Conservation (phyloP, 1,284 basidiomycete genomes). For the Ceratobasidium sp. region DNA sequence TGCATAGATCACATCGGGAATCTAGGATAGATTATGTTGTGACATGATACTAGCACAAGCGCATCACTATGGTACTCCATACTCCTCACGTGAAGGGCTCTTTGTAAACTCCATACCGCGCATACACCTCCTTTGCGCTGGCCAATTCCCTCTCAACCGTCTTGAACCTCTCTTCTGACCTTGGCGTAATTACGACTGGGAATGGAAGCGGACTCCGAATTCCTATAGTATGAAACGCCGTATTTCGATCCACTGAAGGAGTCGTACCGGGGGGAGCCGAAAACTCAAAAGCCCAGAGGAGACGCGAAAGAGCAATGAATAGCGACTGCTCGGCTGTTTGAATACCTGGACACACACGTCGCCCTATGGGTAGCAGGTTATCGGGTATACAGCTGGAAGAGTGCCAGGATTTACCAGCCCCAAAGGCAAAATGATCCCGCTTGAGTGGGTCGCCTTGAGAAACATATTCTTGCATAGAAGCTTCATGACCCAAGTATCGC, state of each 20-base stretch:
- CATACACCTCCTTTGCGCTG: neutral
- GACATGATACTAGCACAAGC: no score
- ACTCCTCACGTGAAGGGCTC: no score
- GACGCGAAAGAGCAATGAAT: conserved; percentile 22
- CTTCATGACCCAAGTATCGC: conserved; percentile 83
- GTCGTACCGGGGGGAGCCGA: neutral
- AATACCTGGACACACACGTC: conserved; percentile 24
- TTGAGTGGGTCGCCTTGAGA: conserved; percentile 11
- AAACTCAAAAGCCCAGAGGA: conserved; percentile 31
- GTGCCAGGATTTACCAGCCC: conserved; percentile 11
- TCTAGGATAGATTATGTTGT: no score
- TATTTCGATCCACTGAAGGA: neutral
- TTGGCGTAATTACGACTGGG: conserved; percentile 7
- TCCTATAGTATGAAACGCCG: neutral
- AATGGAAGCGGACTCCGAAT: neutral
- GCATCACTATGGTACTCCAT: no score
- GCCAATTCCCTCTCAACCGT: conserved; percentile 17
- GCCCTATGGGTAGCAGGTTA: neutral
- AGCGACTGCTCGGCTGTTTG: conserved; percentile 23
- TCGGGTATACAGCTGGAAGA: neutral
- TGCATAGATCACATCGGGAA: no score
- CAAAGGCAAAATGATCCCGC: conserved; percentile 26
- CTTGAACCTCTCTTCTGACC: conserved; percentile 6
- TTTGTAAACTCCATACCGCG: conserved; percentile 2
- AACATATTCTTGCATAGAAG: conserved; percentile 14